These are phyloP conservation scores for Achlya hypogyna DNA, from an alignment of 352 stramenopile genomes.

Conservation along the genomic window DNA sequence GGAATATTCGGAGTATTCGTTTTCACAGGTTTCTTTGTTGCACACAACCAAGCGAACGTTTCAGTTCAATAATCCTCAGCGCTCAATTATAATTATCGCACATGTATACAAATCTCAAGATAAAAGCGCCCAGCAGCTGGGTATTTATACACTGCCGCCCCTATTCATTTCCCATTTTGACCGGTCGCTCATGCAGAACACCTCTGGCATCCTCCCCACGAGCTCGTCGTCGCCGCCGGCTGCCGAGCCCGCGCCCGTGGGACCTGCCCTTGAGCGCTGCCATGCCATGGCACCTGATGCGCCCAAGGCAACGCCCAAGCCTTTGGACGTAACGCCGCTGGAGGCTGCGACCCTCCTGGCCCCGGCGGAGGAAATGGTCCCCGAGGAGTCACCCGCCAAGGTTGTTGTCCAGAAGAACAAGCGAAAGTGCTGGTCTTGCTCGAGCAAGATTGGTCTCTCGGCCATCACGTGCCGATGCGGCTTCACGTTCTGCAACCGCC, in stretches of 20 bases:
- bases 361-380: background rate
- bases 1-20: constrained; percentile 10
- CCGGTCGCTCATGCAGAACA: constrained; percentile 13
- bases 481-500: constrained; percentile 84
- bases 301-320: background rate
- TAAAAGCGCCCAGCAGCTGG: background rate
- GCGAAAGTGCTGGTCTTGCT: constrained; percentile 82
- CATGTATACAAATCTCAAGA: constrained; percentile 5
- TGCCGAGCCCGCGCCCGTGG: background rate
- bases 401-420: constrained; percentile 74
- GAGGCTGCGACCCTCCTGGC: background rate
- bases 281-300: background rate
- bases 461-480: constrained; percentile 83
- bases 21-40: constrained; percentile 17
- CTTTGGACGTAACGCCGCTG: background rate
- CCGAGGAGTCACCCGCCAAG: background rate
- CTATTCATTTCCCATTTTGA: constrained; percentile 21
- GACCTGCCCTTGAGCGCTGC: background rate
- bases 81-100: background rate
- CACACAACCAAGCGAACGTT: constrained; percentile 15
- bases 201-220: constrained; percentile 18
- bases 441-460: constrained; percentile 75
- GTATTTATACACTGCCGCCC: background rate
- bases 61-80: constrained; percentile 18
- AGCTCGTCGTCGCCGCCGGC: constrained; percentile 3